Base-by-base conservation (phyloP, 2,329 filamentous ascomycete genomes). In the Metarhizium humberi region DNA sequence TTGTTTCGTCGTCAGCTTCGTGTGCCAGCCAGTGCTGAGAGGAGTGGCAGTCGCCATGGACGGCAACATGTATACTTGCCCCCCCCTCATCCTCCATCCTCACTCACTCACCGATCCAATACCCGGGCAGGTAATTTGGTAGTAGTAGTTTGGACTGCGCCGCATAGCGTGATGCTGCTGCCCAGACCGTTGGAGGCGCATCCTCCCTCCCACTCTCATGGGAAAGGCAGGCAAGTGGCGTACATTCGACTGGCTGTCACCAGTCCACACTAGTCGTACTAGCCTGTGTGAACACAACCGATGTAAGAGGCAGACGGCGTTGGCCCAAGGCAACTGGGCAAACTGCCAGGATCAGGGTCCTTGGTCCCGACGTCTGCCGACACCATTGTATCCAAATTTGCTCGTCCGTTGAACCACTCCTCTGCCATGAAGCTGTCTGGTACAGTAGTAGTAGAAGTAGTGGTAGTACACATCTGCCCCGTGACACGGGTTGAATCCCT, bases 401-500 rank as follows among this genome's bases (percentile, higher is more conserved):
- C 43, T 29, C 43, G 20, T 5, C 43, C 8, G 25, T 29, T 14
- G n/a, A 29, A 30, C 25, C 45, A 45, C n/a, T 6, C n/a, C 40
- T 42, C 14, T 18, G n/a, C 42, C 16, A 45, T 3, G 42, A 45
- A 45, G 45, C 25, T 32, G 51, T 25, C 20, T 25, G 20, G 20
- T 4, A 25, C 25, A 25, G 25, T 25, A 25, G 25, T 4, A 25
- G 20, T 20, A 20, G 20, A 2, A 20, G 20, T 20, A 20, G 20
- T 20, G 20, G 25, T 25, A 25, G 25, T 25, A 25, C 25, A 25
- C 30, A 18, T 32, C 40, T 18, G 36, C 16, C 51, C 25, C 51
- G 51, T 52, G 51, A 52, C 51, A 42, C 29, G 18, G 51, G 38
- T 46, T 18, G 25, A 52, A 47, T 30, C 40, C 50, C 51, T 52